phyloP scores from a whole-genome alignment of 2,329 filamentous ascomycete genomes.

The Arthrocladium fulminans region DNA sequence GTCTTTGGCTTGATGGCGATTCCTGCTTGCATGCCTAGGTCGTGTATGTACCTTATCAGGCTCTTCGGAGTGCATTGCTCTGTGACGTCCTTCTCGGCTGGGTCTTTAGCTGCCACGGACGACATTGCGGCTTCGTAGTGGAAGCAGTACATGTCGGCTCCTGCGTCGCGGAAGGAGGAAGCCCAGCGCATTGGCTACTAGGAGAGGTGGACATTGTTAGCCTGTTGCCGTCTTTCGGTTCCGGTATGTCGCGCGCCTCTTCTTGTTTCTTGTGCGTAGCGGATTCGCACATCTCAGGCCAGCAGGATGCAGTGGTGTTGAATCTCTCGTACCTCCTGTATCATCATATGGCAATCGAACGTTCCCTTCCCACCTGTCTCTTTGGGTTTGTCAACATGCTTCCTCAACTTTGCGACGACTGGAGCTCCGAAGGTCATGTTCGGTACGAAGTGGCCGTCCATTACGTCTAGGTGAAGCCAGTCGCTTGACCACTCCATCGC shows the following conservation, averaged over 20 bases:
- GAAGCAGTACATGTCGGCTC: conserved; percentile 99
- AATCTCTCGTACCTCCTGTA: conserved; percentile 65
- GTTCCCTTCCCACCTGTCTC: conserved; percentile 69
- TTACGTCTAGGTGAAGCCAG: conserved; percentile 93
- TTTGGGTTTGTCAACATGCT: conserved; percentile 68
- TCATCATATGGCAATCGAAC: conserved; percentile 99
- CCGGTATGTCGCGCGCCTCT: not conserved
- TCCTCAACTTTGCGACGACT: conserved; percentile 87
- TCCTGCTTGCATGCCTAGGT: conserved; percentile 76
- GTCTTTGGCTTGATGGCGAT: conserved; percentile 95
- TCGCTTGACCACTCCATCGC: conserved; percentile 83
- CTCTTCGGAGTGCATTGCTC: conserved; percentile 71
- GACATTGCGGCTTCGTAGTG: conserved; percentile 90
- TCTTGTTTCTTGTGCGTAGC: not conserved
- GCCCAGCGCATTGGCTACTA: conserved; percentile 93
- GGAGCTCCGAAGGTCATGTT: conserved; percentile 96
- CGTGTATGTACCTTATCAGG: conserved; percentile 84
- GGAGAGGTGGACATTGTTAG: conserved; percentile 2
- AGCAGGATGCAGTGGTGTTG: not conserved
- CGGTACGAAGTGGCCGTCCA: conserved; percentile 98
- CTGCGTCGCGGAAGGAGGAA: conserved; percentile 83
- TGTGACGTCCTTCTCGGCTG: conserved; percentile 56
- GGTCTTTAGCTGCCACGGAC: conserved; percentile 74
- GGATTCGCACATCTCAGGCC: not conserved
- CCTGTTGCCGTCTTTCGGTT: not conserved